Conservation (phyloP, 805 yeast species). For the Candida pseudoglaebosa region DNA sequence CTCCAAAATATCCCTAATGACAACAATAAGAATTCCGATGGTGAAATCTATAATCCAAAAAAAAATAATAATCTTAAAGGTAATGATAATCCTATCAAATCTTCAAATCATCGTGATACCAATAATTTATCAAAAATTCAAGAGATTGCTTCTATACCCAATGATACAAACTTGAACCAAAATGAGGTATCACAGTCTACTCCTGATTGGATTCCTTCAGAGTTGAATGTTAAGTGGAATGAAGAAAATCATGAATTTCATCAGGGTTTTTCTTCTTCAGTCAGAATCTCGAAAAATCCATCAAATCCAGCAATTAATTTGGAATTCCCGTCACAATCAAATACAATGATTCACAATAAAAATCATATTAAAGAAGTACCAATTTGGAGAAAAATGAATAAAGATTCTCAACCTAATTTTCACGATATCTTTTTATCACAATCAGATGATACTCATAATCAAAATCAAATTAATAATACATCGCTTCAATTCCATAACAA, state of each 20-base stretch:
- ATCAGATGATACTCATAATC: constrained; percentile 3
- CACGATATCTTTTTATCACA: constrained; percentile 5
- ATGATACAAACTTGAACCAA: not conserved
- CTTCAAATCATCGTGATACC: too few relatives aligned
- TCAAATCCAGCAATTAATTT: not conserved
- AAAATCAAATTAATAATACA: not conserved
- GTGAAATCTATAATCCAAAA: too few relatives aligned
- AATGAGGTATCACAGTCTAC: constrained; percentile 14
- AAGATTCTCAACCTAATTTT: constrained; percentile 3
- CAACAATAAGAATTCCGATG: constrained; percentile 4
- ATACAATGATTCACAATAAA: constrained; percentile 5
- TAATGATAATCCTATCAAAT: too few relatives aligned
- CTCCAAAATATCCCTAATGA: too few relatives aligned
- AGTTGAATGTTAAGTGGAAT: constrained; percentile 32
- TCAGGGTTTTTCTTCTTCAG: constrained; percentile 20
- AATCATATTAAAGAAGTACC: constrained; percentile 2
- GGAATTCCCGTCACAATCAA: constrained; percentile 4
- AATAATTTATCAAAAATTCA: not conserved
- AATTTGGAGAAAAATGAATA: constrained; percentile 2
- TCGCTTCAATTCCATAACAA: constrained; percentile 9
- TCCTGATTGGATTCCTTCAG: constrained; percentile 43
- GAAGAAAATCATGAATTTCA: constrained; percentile 4
- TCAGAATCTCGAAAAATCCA: constrained; percentile 9
- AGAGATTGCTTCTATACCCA: not conserved
- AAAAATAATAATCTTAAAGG: too few relatives aligned